Evolutionary conservation across 1,284 basidiomycete species (phyloP), one percentile per base, ranked within the genome.

Genomic region (Boletellus deceptivus): DNA sequence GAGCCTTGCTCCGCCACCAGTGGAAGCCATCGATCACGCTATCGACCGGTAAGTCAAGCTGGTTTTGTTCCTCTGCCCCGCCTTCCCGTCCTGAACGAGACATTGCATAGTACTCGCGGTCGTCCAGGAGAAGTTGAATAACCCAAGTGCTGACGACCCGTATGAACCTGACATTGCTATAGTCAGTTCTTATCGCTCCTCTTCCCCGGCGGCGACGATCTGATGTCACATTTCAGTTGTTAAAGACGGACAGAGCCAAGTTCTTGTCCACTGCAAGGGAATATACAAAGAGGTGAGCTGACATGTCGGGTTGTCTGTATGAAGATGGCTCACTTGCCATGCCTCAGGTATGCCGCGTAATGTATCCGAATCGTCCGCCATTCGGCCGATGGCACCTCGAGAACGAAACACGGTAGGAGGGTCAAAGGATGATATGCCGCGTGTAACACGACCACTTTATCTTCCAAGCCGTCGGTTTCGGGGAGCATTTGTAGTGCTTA

Each of bases 21-120:
- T 96, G 93, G 93, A 95, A 93, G 70, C 93, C 93, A 16, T 83
- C 89, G 8, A 83, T 92, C 48, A 88, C 87, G 40, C 73, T 94
- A 60, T 77, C 81, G 8, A 80, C 82, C 46, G 86, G 91, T 87
- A 58, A 56, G 79, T 54, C 34, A n/a, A 49, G 22, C 45, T 43
- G 18, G 41, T 46, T 27, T 18, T 14, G 20, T 36, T 22, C 17
- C 24, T 36, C 46, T n/a, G 47, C 29, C 31, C 35, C 24, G 31
- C 53, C 20, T 33, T 49, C 33, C 43, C 22, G 49, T 47, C 25
- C 45, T 46, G 47, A 55, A 39, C 46, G 38, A 45, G 49, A 40
- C 46, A 20, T 34, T 50, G 39, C 20, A 22, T 54, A 94, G 92
- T 95, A 5, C 76, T 95, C 27, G 71, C 77, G 22, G 82, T 86